Percentiles rank a stretch among this genome's conserved stretches.
phyloP scores from a whole-genome alignment of 2,329 filamentous ascomycete species.

The Arthrobotrys iridis region DNA sequence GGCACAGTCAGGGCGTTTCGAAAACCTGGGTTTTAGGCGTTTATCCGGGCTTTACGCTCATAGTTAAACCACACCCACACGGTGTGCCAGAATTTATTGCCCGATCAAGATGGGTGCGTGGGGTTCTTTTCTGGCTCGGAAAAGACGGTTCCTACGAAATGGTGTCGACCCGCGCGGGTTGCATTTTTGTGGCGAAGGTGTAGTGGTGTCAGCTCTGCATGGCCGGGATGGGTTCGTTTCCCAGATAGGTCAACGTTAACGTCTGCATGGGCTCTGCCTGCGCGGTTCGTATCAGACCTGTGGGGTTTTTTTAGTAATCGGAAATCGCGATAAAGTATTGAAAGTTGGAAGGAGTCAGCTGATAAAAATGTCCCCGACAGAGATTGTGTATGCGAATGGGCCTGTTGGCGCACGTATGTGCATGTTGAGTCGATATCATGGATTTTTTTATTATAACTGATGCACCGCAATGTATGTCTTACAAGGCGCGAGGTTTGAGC shows the following conservation, averaged over 20 bases:
- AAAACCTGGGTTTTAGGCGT: slow-evolving; percentile 38
- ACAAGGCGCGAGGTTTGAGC: slow-evolving; percentile 18
- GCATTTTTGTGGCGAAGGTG: slow-evolving; percentile 11
- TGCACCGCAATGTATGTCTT: slow-evolving; percentile 19
- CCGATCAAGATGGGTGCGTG: background rate
- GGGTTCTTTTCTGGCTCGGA: slow-evolving; percentile 14
- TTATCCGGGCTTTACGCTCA: slow-evolving; percentile 24
- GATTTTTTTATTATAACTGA: too few species aligned
- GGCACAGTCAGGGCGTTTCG: slow-evolving; percentile 23
- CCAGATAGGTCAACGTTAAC: slow-evolving; percentile 7
- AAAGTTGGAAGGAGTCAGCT: slow-evolving; percentile 7
- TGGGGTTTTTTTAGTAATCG: slow-evolving; percentile 31
- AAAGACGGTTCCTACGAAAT: slow-evolving; percentile 9
- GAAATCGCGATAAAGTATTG: slow-evolving; percentile 15
- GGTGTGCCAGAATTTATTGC: slow-evolving; percentile 3
- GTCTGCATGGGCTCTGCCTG: slow-evolving; percentile 1
- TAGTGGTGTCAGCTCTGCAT: slow-evolving; percentile 49
- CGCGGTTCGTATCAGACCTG: slow-evolving; percentile 17
- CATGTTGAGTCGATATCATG: slow-evolving; percentile 13
- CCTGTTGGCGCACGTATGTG: background rate
- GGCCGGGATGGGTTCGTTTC: slow-evolving; percentile 11
- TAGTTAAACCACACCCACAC: background rate
- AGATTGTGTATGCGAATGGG: background rate
- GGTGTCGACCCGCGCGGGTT: background rate
- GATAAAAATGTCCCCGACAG: slow-evolving; percentile 32